These are phyloP conservation scores for Leptographium flavum DNA, from an alignment of 2,329 filamentous ascomycete species.

Conservation along the genomic window DNA sequence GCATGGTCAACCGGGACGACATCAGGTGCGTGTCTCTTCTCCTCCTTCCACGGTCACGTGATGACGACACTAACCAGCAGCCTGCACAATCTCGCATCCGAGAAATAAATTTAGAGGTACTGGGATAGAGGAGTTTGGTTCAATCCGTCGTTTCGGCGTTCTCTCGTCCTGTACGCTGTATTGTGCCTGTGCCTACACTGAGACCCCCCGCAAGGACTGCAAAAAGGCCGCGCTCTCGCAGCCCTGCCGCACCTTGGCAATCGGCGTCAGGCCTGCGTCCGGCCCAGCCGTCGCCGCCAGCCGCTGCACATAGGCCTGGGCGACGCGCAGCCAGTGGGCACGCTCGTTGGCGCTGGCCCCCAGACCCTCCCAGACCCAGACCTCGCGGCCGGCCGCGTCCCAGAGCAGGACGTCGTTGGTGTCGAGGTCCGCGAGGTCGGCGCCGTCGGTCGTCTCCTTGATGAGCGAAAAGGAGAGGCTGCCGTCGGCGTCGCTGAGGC, in stretches of 20 bases:
- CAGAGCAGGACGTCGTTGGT: conserved; percentile 48
- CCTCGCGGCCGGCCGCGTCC: conserved; percentile 37
- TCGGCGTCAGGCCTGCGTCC: conserved; percentile 9
- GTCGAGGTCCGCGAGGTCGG: conserved; percentile 35
- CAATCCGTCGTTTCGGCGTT: background rate
- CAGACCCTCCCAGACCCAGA: conserved; percentile 55
- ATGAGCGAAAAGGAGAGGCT: conserved; percentile 41
- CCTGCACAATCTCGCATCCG: background rate
- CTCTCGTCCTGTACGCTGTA: background rate
- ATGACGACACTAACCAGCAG: background rate
- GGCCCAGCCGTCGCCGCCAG: conserved; percentile 16
- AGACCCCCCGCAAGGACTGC: conserved; percentile 11
- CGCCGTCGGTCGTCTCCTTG: conserved; percentile 32
- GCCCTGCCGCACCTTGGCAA: conserved; percentile 12
- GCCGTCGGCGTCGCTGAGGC: conserved; percentile 48
- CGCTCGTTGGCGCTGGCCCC: conserved; percentile 44
- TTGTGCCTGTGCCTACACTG: too few relatives aligned
- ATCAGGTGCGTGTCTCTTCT: conserved; percentile 4
- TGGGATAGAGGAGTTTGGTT: background rate
- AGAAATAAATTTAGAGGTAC: background rate
- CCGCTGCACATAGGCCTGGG: conserved; percentile 38
- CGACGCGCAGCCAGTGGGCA: conserved; percentile 43
- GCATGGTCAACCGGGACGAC: conserved; percentile 4
- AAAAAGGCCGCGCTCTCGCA: conserved; percentile 39
- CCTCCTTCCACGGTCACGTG: background rate